Conservation (phyloP, 2,329 filamentous ascomycete genomes). For the Alternaria viburni region DNA sequence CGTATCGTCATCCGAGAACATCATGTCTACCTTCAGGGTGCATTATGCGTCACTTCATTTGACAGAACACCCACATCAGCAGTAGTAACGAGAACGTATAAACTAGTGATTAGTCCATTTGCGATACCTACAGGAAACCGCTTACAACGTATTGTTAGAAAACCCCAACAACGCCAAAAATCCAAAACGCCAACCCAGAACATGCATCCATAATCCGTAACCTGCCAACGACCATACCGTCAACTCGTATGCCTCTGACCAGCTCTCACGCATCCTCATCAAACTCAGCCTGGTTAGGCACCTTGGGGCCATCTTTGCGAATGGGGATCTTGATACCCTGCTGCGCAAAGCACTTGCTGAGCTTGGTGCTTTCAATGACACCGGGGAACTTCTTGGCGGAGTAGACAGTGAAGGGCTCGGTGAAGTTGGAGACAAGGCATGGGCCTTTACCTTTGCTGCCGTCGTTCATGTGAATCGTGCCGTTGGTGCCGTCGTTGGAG, state of each 20-base stretch:
- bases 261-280: slow-evolving; percentile 46
- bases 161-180: not conserved
- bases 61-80: not conserved
- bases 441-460: slow-evolving; percentile 75
- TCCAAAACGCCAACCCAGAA: not conserved
- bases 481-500: slow-evolving; percentile 53
- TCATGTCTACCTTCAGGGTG: not conserved
- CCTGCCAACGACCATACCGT: not conserved
- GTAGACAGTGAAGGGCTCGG: slow-evolving; percentile 88
- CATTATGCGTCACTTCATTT: not conserved
- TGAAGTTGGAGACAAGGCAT: slow-evolving; percentile 84
- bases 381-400: slow-evolving; percentile 98
- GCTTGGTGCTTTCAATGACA: slow-evolving; percentile 87
- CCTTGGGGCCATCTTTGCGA: slow-evolving; percentile 75
- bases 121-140: not conserved
- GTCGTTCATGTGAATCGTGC: slow-evolving; percentile 57
- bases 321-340: slow-evolving; percentile 98
- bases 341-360: slow-evolving; percentile 90
- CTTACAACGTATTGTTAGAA: not conserved
- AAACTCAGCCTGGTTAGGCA: slow-evolving; percentile 54
- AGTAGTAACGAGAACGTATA: not conserved
- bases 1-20: not conserved
- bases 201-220: not conserved
- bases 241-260: not conserved
- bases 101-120: not conserved